Base-by-base conservation (phyloP, 1,139 yeast genomes). In the Nakaseomyces uthaithaninus region DNA sequence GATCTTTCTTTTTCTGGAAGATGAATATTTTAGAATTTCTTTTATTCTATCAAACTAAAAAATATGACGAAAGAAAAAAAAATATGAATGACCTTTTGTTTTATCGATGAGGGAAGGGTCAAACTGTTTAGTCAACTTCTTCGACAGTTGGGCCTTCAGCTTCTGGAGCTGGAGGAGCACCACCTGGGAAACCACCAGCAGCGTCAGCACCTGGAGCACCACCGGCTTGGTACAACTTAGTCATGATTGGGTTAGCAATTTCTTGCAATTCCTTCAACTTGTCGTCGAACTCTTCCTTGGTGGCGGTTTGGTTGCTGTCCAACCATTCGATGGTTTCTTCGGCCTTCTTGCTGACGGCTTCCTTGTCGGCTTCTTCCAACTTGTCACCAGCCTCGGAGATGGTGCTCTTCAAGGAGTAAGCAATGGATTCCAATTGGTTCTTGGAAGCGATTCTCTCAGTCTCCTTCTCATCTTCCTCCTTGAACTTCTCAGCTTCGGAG, bases 211-310 rank as follows among this genome's bases (percentile, higher is more conserved):
- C 80, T 55, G 79, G 75, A 56, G 77, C 80, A 59, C 75, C 76
- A 66, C 79, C 80, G 51, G 73, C 80, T 67, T 75, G 81, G 82
- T 85, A 85, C 72, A 87, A 83, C 76, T 84, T 83, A 65, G 86
- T 72, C 83, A 85, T 80, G 74, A 85, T 80, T 68, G 95, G 95
- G 83, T 85, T 85, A 59, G 94, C 91, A 70, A 80, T 75, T 55
- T 79, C 83, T 75, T 85, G 94, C 65, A 85, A 82, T 71, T 85
- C 95, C 83, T 85, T 85, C 75, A 84, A 91, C 73, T 80, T 77
- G 72, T 82, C 93, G 62, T 77, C 71, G 70, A 66, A 85, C 74
- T 85, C 95, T 66, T 85, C 94, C 59, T 80, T 75, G 55, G 93
- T 69, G 60, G 91, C 95, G 58, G 94, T 76, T 66, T 78, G 83